Evolutionary conservation across 768 basidiomycete species (phyloP).

Genomic region (Lentinula sp.): DNA sequence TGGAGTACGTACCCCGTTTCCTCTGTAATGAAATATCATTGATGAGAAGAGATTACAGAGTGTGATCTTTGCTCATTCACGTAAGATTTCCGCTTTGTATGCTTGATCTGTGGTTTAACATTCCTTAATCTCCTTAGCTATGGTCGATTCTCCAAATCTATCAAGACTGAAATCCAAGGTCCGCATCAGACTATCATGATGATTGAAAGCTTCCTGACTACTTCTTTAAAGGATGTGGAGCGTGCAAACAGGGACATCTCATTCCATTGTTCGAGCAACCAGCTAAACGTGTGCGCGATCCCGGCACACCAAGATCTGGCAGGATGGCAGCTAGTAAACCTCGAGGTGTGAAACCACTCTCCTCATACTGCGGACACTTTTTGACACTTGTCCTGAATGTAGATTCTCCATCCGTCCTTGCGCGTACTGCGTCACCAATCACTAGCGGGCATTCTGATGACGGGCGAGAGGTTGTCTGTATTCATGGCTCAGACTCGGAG

Average conservation of each 20-base stretch:
- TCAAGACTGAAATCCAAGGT: conserved; percentile 35
- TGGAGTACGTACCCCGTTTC: conserved; percentile 45
- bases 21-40: neutral
- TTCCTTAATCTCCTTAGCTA: conserved; percentile 37
- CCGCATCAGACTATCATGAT: neutral
- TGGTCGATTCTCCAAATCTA: conserved; percentile 70
- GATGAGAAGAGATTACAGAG: conserved; percentile 29
- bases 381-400: neutral
- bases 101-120: neutral
- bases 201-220: neutral
- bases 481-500: conserved; percentile 12
- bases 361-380: neutral
- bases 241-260: conserved; percentile 55
- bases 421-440: conserved; percentile 12
- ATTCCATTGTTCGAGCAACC: conserved; percentile 42
- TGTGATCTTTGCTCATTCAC: conserved; percentile 59
- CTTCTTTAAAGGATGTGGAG: conserved; percentile 51
- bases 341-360: conserved; percentile 29
- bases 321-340: conserved; percentile 37
- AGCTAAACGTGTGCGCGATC: conserved; percentile 25
- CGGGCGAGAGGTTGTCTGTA: conserved; percentile 1
- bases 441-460: neutral
- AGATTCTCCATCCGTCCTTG: neutral
- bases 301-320: conserved; percentile 31
- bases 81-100: conserved; percentile 27